A percentile compares a stretch with the other conserved stretches of the same genome.
phyloP scores from a whole-genome alignment of 163 green algal species.

The Coccomyxa subellipsoidea region DNA sequence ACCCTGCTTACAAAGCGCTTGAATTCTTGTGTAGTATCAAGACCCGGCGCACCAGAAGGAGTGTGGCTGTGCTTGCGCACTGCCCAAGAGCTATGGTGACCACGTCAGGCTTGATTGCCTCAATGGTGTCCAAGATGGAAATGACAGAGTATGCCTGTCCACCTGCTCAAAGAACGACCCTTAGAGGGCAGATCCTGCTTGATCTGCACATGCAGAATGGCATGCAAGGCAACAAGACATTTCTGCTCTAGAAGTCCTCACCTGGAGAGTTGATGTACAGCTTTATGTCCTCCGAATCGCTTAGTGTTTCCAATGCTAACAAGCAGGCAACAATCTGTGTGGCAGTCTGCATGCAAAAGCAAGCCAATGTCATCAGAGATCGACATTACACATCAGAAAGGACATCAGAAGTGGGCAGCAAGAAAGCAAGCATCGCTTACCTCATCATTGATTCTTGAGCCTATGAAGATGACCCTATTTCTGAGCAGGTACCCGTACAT shows the following conservation, averaged over 20 bases:
- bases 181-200: too few relatives aligned
- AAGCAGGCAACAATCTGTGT: constrained; percentile 80
- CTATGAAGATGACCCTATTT: constrained; percentile 89
- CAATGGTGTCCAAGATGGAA: constrained; percentile 82
- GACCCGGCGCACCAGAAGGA: constrained; percentile 39
- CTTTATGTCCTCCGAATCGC: constrained; percentile 81
- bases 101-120: constrained; percentile 65
- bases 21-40: neutral
- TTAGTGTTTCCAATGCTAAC: constrained; percentile 81
- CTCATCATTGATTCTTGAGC: constrained; percentile 81
- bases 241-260: neutral
- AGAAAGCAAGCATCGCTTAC: constrained; percentile 18
- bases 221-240: too few relatives aligned
- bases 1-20: neutral
- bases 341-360: constrained; percentile 25
- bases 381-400: neutral
- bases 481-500: constrained; percentile 76
- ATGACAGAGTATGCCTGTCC: constrained; percentile 79
- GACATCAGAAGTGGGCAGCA: neutral
- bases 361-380: neutral
- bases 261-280: constrained; percentile 89
- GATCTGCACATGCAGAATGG: neutral
- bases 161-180: constrained; percentile 36
- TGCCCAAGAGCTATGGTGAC: constrained; percentile 74
- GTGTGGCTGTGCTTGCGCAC: constrained; percentile 52